phyloP scores from a whole-genome alignment of 345 rosid genomes.

The Geranium rotundifolium region DNA sequence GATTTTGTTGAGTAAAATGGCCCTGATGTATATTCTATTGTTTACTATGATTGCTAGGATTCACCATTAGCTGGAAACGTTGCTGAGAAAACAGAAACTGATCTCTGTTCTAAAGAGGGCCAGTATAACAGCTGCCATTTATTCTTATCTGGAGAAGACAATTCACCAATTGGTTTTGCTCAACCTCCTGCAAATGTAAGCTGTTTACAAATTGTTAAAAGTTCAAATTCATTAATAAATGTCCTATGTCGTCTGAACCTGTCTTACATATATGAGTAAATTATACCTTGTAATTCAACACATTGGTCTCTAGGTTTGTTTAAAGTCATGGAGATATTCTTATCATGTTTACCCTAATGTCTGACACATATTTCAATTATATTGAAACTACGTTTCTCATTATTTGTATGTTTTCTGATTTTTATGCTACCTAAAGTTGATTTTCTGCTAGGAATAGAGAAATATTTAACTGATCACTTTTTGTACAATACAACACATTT shows the following conservation, averaged over 20 bases:
- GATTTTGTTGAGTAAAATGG: not conserved
- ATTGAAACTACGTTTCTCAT: no score
- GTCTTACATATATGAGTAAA: not conserved
- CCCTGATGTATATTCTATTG: not conserved
- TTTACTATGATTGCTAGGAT: conserved; percentile 6
- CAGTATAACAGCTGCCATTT: conserved; percentile 14
- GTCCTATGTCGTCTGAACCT: not conserved
- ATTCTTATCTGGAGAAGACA: conserved; percentile 33
- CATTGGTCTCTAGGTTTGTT: no score
- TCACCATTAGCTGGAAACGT: conserved; percentile 1
- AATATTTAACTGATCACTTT: not conserved
- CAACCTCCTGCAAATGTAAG: conserved; percentile 29
- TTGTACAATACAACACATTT: not conserved
- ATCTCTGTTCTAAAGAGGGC: conserved; percentile 4
- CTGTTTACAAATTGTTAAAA: not conserved
- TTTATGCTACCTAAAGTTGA: not conserved
- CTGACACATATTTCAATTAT: no score
- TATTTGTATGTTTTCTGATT: no score
- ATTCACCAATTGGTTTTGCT: conserved; percentile 13
- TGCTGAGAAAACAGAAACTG: conserved; percentile 3
- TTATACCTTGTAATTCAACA: not conserved
- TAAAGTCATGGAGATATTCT: no score
- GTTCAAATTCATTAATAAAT: not conserved
- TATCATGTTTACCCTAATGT: no score
- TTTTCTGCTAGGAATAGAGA: not conserved